phyloP scores from a whole-genome alignment of 805 yeast species.

The Metschnikowia kunwiensis region DNA sequence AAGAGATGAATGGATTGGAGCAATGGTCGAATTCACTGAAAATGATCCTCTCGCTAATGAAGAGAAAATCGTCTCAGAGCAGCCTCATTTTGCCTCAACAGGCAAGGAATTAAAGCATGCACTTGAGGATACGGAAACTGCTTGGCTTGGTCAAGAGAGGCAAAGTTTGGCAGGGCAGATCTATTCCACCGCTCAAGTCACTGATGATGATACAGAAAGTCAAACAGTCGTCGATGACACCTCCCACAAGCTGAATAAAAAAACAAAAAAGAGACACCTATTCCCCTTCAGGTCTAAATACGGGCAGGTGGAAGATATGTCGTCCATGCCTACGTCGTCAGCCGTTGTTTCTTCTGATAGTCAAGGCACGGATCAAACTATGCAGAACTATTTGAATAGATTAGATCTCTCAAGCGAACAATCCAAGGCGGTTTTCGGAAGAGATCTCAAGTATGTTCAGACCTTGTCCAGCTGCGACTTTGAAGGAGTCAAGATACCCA shows the following conservation, averaged over 20 bases:
- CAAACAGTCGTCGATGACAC: slow-evolving; percentile 7
- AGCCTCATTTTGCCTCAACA: too few relatives aligned
- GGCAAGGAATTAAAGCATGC: too few relatives aligned
- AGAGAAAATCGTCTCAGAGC: not conserved
- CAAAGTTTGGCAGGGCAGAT: too few relatives aligned
- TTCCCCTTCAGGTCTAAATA: slow-evolving; percentile 48
- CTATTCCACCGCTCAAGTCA: slow-evolving; percentile 1
- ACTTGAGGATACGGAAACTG: too few relatives aligned
- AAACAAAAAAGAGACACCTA: slow-evolving; percentile 52
- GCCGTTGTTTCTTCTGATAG: not conserved
- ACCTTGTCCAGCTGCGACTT: slow-evolving; percentile 49
- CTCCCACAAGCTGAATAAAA: slow-evolving; percentile 38
- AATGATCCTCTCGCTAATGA: slow-evolving; percentile 13
- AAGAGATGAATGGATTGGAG: slow-evolving; percentile 67
- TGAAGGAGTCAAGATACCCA: slow-evolving; percentile 56
- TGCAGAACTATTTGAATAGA: slow-evolving; percentile 31
- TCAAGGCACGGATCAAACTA: slow-evolving; percentile 7
- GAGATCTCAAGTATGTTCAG: slow-evolving; percentile 52
- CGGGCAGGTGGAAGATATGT: slow-evolving; percentile 3
- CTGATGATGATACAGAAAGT: slow-evolving; percentile 8
- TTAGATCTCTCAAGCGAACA: slow-evolving; percentile 34
- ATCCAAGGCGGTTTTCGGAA: slow-evolving; percentile 56
- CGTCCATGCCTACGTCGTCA: not conserved
- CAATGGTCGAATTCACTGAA: slow-evolving; percentile 35
- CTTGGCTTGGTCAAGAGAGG: too few relatives aligned